A percentile compares a stretch with the other conserved stretches of the same genome.
phyloP scores from a whole-genome alignment of 805 yeast species.

The Cephaloascus fragrans region DNA sequence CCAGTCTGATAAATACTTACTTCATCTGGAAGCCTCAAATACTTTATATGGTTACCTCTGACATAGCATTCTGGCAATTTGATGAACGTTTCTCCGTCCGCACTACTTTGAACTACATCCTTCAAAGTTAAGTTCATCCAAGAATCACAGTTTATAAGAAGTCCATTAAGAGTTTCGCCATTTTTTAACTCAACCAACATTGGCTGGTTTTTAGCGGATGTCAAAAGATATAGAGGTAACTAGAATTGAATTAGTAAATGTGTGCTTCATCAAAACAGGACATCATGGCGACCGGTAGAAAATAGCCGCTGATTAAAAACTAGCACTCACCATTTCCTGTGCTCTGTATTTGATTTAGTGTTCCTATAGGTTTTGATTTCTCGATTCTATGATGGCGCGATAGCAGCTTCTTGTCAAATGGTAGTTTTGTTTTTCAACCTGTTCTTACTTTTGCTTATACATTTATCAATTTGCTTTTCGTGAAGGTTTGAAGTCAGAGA shows the following conservation, averaged over 20 bases:
- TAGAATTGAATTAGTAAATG: slow-evolving; percentile 15
- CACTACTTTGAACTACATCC: slow-evolving; percentile 61
- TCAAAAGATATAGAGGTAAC: slow-evolving; percentile 88
- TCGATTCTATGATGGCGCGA: too few relatives aligned
- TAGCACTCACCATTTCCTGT: too few relatives aligned
- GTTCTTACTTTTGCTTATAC: too few relatives aligned
- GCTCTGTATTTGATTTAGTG: too few relatives aligned
- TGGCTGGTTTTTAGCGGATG: slow-evolving; percentile 84
- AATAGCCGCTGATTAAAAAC: too few relatives aligned
- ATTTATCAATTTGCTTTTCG: too few relatives aligned
- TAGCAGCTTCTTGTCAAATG: too few relatives aligned
- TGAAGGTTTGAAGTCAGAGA: too few relatives aligned
- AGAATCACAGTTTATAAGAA: slow-evolving; percentile 75
- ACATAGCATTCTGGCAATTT: slow-evolving; percentile 69
- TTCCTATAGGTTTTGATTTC: too few relatives aligned
- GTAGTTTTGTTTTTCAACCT: too few relatives aligned
- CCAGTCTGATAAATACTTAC: slow-evolving; percentile 6
- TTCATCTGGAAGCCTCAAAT: slow-evolving; percentile 65
- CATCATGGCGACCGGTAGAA: too few relatives aligned
- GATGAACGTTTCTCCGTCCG: slow-evolving; percentile 49
- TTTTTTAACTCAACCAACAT: slow-evolving; percentile 83
- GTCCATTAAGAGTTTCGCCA: slow-evolving; percentile 85
- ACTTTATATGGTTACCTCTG: slow-evolving; percentile 78
- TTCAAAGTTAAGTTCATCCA: slow-evolving; percentile 90
- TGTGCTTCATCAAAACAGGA: too few relatives aligned